Conservation (phyloP, 2,329 filamentous ascomycete genomes). For the Microsporum audouinii region DNA sequence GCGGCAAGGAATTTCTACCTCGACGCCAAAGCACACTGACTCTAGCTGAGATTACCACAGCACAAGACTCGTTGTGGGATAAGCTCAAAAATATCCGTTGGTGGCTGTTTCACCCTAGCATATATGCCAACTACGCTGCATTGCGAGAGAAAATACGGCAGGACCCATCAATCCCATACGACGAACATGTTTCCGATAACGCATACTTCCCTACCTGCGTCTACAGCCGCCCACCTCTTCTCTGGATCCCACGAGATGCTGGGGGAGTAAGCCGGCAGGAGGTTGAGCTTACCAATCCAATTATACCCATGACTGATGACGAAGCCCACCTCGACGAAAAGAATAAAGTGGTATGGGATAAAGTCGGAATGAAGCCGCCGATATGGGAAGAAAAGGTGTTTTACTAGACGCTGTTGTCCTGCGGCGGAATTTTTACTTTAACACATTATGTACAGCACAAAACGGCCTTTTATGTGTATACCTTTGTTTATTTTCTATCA, state of each 20-base stretch:
- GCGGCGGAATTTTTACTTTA: background rate
- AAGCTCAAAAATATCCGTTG: slow-evolving; percentile 12
- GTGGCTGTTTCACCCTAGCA: slow-evolving; percentile 60
- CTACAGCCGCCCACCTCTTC: slow-evolving; percentile 47
- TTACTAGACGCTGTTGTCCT: slow-evolving; percentile 26
- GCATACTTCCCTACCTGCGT: slow-evolving; percentile 67
- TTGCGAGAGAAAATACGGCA: slow-evolving; percentile 58
- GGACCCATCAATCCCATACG: slow-evolving; percentile 48
- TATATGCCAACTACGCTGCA: slow-evolving; percentile 61
- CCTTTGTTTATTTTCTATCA: background rate
- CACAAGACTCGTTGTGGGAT: slow-evolving; percentile 5
- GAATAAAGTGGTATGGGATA: slow-evolving; percentile 53
- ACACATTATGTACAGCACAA: background rate
- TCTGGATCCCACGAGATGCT: slow-evolving; percentile 73
- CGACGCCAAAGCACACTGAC: slow-evolving; percentile 3
- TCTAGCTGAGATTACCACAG: background rate
- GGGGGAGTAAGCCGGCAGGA: slow-evolving; percentile 66
- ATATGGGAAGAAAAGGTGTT: slow-evolving; percentile 44
- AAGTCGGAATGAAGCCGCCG: slow-evolving; percentile 45
- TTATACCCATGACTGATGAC: slow-evolving; percentile 71
- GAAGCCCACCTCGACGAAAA: slow-evolving; percentile 59
- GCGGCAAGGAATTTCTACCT: slow-evolving; percentile 3
- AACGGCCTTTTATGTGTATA: background rate
- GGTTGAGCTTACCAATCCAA: slow-evolving; percentile 55
- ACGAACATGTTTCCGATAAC: slow-evolving; percentile 48